Percentiles rank a stretch among this genome's conserved stretches.
These are phyloP conservation scores for Talaromyces sp. DNA, from an alignment of 2,329 filamentous ascomycete species.

Conservation along the genomic window DNA sequence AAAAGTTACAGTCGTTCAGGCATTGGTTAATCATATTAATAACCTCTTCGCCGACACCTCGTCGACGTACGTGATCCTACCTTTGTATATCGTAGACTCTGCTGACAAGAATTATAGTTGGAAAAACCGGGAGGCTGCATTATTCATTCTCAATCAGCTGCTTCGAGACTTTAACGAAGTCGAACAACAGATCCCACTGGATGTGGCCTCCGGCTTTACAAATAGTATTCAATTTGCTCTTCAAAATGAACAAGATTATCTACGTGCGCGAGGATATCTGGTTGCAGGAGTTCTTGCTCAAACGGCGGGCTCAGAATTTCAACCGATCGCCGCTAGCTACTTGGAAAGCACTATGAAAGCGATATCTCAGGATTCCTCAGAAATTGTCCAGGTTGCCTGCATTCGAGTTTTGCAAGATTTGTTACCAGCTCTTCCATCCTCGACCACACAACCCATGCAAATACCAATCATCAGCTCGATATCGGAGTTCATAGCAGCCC, in stretches of 20 bases:
- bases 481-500: slow-evolving; percentile 69
- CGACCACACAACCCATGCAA: slow-evolving; percentile 57
- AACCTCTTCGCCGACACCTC: slow-evolving; percentile 59
- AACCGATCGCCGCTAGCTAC: slow-evolving; percentile 36
- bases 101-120: slow-evolving; percentile 41
- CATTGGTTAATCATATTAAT: slow-evolving; percentile 72
- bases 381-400: slow-evolving; percentile 88
- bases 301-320: slow-evolving; percentile 57
- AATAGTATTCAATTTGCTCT: slow-evolving; percentile 77
- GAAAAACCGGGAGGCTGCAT: slow-evolving; percentile 72
- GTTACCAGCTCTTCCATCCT: slow-evolving; percentile 52
- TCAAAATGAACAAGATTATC: slow-evolving; percentile 65
- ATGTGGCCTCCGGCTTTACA: slow-evolving; percentile 70
- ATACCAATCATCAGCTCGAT: slow-evolving; percentile 58
- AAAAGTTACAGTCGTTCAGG: slow-evolving; percentile 69
- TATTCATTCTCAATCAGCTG: slow-evolving; percentile 82
- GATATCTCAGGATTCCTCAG: slow-evolving; percentile 71
- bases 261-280: slow-evolving; percentile 82
- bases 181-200: slow-evolving; percentile 64
- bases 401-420: slow-evolving; percentile 79
- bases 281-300: slow-evolving; percentile 76
- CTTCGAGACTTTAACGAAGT: slow-evolving; percentile 79
- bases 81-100: not conserved
- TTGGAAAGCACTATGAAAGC: slow-evolving; percentile 65
- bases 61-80: slow-evolving; percentile 30